Evolutionary conservation across 139 green algal genomes (phyloP), one percentile per base, ranked within the genome.

Genomic region (Coelastrella sp.): DNA sequence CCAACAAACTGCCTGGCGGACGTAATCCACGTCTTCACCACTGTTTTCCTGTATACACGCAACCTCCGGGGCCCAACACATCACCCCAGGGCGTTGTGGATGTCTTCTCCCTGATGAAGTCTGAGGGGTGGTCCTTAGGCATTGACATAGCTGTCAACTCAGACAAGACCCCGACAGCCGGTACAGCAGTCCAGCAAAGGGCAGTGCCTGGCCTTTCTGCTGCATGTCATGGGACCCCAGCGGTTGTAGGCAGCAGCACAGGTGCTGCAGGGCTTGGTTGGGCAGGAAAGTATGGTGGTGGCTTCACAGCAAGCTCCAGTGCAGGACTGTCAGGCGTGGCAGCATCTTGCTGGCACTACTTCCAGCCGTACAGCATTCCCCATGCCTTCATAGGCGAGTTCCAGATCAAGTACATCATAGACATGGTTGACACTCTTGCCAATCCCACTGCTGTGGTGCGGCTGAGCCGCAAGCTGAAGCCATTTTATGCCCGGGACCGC

Each of bases 21-120:
- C 90, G 94, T 72, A 59, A 82, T 8, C 73, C 91, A 6, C 68
- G 92, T 6, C 72, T 94, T 49, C 95, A 96, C 86, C 93, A 97
- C 91, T 82, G 94, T 1, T 97, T 97, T 75, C 93, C 94, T 17
- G 81, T 92, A 6, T 27, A 90, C 6, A 57, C 35, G 27, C 61
- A 17, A 10, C 6, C 82, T 7, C 75, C 86, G 9, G 35, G 24
- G 10, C 74, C 84, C 5, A 49, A 90, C 90, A 7, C 68, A 56
- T 6, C 27, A 87, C 68, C 49, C 7, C 95, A 97, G 87, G 91
- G 85, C 11, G 90, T 94, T 0, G 87, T 97, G 14, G 88, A 94
- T 65, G 83, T 94, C 10, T 92, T 89, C 8, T 75, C 78, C 58
- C 22, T 93, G 27, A 89, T 94, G 91, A 79, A 82, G 58, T 66